These are phyloP conservation scores for Phaseolus coccineus DNA, from an alignment of 331 rosid genomes.

Conservation along the genomic window DNA sequence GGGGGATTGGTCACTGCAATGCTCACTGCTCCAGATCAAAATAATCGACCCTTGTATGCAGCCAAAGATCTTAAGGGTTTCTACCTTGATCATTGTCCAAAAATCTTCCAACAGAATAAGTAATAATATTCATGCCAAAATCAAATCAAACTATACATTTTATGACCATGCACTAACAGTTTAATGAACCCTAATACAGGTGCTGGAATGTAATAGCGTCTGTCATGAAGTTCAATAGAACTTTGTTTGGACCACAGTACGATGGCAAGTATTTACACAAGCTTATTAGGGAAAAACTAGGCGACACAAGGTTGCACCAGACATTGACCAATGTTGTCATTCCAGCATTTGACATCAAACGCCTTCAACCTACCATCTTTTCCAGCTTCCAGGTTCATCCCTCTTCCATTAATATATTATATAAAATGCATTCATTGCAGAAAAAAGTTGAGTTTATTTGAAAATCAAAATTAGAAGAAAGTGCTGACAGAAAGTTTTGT, in stretches of 20 bases:
- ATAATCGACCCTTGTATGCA: conserved; percentile 41
- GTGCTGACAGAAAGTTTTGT: no score
- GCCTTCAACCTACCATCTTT: conserved; percentile 58
- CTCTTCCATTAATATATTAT: not conserved
- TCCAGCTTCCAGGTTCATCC: conserved; percentile 61
- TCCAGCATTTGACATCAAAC: conserved; percentile 63
- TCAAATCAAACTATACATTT: no score
- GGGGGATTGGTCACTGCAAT: conserved; percentile 36
- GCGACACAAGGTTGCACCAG: conserved; percentile 44
- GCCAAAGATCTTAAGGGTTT: conserved; percentile 42
- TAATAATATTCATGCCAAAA: not conserved
- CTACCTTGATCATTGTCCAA: conserved; percentile 23
- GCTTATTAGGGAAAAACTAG: conserved; percentile 43
- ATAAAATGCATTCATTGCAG: not conserved
- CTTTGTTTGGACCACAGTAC: conserved; percentile 53
- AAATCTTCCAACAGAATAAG: conserved; percentile 34
- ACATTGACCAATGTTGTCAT: conserved; percentile 60
- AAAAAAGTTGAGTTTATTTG: no score
- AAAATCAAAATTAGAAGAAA: no score
- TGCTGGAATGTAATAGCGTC: not conserved
- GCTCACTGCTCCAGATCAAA: conserved; percentile 36
- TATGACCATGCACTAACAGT: not conserved
- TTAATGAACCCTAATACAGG: not conserved
- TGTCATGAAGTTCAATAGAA: not conserved
- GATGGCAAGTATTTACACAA: conserved; percentile 55